Base-by-base conservation (phyloP, 306 rosid species). In the Acacia crassicarpa region DNA sequence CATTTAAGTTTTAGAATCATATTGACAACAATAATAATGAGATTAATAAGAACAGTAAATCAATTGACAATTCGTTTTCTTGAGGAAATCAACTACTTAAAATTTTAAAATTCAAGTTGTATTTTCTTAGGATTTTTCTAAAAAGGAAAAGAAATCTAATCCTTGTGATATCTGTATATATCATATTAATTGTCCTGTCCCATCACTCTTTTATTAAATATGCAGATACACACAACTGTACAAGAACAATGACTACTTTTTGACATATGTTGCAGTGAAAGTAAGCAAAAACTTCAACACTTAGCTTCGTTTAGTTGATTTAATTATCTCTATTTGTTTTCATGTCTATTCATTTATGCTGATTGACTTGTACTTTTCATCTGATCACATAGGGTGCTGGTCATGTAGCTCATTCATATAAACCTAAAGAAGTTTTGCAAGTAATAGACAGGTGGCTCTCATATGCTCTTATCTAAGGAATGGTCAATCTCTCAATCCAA, bases 321-420 rank as follows among this genome's bases (percentile, higher is more conserved):
- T n/a, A 51, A 69, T 23, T 54, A 20, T 72, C 0, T 41, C 2
- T 38, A n/a, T 56, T 41, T 15, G n/a, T 43, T 40, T 35, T 74
- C 75, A 45, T 22, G n/a, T 44, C 32, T 14, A 38, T 41, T 61
- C 19, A 3, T 73, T 0, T 6, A 19, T 46, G n/a, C 9, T 48
- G 23, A 54, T 43, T 23, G 73, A 43, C n/a, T 51, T 14, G 20
- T 3, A n/a, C 27, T 75, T 19, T 32, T 38, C 16, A 8, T 61
- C 23, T 80, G 15, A 41, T n/a, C n/a, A n/a, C 41, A 54, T 32
- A 86, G 89, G 89, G 87, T 3, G 87, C 85, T 41, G 87, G 87
- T 61, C 89, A 86, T 78, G 89, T 86, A 30, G 87, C 89, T 14
- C 89, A 86, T 0, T 40, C 67, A 59, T 86, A 22, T 67, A 86